phyloP scores from a whole-genome alignment of 2,329 filamentous ascomycete species.

The Colletotrichum caudatum region DNA sequence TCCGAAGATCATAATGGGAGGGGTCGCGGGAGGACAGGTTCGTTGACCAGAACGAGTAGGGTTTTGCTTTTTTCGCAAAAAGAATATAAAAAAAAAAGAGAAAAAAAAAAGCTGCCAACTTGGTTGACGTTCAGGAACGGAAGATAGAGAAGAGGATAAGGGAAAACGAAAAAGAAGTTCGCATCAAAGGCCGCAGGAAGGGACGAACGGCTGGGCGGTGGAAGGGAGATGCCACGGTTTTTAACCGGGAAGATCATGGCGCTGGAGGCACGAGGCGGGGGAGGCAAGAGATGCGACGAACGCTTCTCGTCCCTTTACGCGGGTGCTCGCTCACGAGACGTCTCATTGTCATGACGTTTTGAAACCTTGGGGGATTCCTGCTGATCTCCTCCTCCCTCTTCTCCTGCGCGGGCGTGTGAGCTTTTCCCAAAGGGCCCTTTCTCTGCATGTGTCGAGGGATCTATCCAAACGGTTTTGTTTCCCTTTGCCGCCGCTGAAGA shows the following conservation, averaged over 20 bases:
- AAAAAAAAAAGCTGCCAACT: no score
- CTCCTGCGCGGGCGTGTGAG: not conserved
- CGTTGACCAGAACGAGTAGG: conserved; percentile 4
- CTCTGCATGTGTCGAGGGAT: not conserved
- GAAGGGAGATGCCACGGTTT: conserved; percentile 15
- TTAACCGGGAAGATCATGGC: conserved; percentile 19
- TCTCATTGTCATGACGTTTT: conserved; percentile 16
- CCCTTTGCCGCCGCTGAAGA: not conserved
- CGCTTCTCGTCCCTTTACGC: conserved; percentile 12
- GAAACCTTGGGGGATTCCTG: conserved; percentile 30
- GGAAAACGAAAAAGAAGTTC: conserved; percentile 14
- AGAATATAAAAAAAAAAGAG: no score
- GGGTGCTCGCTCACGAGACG: conserved; percentile 27
- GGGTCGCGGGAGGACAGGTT: not conserved
- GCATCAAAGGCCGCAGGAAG: not conserved
- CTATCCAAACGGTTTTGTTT: no score
- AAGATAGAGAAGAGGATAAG: no score
- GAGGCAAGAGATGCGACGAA: conserved; percentile 22
- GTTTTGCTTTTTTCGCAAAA: not conserved
- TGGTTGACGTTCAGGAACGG: no score
- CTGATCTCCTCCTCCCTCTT: not conserved
- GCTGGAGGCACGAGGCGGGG: conserved; percentile 11
- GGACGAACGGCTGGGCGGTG: not conserved
- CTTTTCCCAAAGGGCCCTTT: not conserved
- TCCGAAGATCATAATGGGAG: conserved; percentile 20